A percentile compares a stretch with the other conserved stretches of the same genome.
Conservation (phyloP, 768 basidiomycete species). For the Hortiboletus flavorubellus region DNA sequence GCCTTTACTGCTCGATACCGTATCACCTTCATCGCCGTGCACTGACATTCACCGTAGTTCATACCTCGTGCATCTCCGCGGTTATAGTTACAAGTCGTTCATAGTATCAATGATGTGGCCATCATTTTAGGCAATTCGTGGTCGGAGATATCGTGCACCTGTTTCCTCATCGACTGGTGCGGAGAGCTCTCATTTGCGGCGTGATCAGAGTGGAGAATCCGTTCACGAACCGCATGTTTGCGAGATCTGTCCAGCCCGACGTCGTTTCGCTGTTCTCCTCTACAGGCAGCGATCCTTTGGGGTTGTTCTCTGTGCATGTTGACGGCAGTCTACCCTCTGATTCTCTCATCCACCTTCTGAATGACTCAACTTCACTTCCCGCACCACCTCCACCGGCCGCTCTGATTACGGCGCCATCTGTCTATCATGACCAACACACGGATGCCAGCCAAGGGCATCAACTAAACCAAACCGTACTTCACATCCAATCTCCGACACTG, state of each 20-base stretch:
- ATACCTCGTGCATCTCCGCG: conserved; percentile 5
- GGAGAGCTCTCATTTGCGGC: conserved; percentile 14
- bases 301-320: conserved; percentile 46
- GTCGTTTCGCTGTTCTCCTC: conserved; percentile 76
- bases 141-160: not conserved
- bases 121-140: conserved; percentile 1
- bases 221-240: conserved; percentile 42
- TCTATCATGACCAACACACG: conserved; percentile 27
- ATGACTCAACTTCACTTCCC: conserved; percentile 53
- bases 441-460: conserved; percentile 33
- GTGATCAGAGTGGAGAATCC: conserved; percentile 19
- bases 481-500: conserved; percentile 75
- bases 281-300: conserved; percentile 58
- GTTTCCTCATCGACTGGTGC: conserved; percentile 1
- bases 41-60: not conserved
- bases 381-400: conserved; percentile 43
- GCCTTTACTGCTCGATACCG: not conserved
- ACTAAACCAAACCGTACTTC: conserved; percentile 67
- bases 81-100: conserved; percentile 5
- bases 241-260: conserved; percentile 54
- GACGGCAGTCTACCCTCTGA: conserved; percentile 56
- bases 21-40: not conserved
- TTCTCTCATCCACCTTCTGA: conserved; percentile 62
- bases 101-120: not conserved
- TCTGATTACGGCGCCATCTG: conserved; percentile 42